These are phyloP conservation scores for Cruciata laevipes DNA, from an alignment of 257 asterid genomes.

Conservation along the genomic window DNA sequence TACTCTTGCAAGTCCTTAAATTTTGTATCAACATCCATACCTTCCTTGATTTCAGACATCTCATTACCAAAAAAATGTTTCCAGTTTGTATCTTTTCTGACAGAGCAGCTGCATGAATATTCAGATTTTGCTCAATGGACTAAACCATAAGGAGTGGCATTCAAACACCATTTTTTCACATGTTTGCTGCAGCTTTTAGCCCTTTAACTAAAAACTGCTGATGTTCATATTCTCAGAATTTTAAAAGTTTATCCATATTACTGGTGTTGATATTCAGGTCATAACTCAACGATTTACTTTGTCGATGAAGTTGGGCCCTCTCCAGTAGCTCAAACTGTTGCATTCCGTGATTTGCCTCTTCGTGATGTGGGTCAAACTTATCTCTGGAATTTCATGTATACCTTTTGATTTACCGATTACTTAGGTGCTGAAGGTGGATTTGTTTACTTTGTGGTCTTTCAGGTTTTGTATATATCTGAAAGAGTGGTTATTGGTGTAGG, in stretches of 20 bases:
- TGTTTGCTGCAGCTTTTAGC: too few relatives aligned
- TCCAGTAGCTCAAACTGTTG: constrained; percentile 93
- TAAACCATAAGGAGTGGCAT: too few relatives aligned
- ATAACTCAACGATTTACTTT: constrained; percentile 93
- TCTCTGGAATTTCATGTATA: constrained; percentile 30
- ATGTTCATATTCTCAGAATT: background rate
- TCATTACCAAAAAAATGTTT: too few relatives aligned
- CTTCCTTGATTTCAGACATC: too few relatives aligned
- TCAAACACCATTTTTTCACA: too few relatives aligned
- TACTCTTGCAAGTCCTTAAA: too few relatives aligned
- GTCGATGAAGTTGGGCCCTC: constrained; percentile 94
- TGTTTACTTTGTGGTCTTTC: constrained; percentile 15
- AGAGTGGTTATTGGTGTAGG: constrained; percentile 94
- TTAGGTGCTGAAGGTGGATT: constrained; percentile 20
- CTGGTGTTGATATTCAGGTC: constrained; percentile 50
- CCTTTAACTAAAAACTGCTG: background rate
- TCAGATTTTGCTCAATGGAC: too few relatives aligned
- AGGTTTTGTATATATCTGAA: constrained; percentile 85
- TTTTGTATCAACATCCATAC: too few relatives aligned
- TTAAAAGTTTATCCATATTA: background rate
- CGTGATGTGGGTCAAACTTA: constrained; percentile 99
- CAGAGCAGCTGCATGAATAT: too few relatives aligned
- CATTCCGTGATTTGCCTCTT: constrained; percentile 96
- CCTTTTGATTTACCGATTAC: constrained; percentile 19
- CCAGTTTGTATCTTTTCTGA: too few relatives aligned